These are phyloP conservation scores for Cyclanthera cordifolia DNA, from an alignment of 306 rosid species.

Conservation along the genomic window DNA sequence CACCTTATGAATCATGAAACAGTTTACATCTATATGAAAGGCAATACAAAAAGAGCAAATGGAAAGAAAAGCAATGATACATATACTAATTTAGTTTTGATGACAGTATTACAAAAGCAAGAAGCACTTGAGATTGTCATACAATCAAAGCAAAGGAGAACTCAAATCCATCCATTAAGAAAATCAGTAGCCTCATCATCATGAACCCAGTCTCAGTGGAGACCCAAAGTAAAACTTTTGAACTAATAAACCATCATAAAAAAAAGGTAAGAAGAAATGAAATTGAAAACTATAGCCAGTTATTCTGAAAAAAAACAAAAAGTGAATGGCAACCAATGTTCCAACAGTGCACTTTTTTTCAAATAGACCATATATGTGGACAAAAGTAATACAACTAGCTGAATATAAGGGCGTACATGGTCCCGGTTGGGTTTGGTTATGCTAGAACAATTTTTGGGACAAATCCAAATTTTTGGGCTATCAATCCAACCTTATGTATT, in stretches of 20 bases:
- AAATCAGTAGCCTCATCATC: background rate
- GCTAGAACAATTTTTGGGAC: no score
- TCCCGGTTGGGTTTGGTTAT: no score
- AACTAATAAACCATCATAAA: background rate
- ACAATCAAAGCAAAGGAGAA: slow-evolving; percentile 7
- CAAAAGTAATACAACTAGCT: background rate
- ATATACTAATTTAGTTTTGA: background rate
- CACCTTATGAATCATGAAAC: background rate
- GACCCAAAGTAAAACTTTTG: background rate
- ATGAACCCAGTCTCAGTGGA: background rate
- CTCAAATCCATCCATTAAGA: background rate
- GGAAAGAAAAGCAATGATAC: background rate
- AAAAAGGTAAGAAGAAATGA: background rate
- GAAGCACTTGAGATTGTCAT: slow-evolving; percentile 1
- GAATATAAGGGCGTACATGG: no score
- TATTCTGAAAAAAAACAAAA: background rate
- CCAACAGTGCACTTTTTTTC: background rate
- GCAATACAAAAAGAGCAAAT: background rate
- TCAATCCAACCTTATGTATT: no score
- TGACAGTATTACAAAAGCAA: slow-evolving; percentile 2
- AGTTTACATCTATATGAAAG: background rate
- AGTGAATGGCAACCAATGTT: slow-evolving; percentile 4
- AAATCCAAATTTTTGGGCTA: no score
- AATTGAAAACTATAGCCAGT: slow-evolving; percentile 2
- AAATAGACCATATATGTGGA: background rate